Percentiles rank a stretch among this genome's conserved stretches.
Conservation (phyloP, 352 stramenopile genomes). For the Pythium volutum region DNA sequence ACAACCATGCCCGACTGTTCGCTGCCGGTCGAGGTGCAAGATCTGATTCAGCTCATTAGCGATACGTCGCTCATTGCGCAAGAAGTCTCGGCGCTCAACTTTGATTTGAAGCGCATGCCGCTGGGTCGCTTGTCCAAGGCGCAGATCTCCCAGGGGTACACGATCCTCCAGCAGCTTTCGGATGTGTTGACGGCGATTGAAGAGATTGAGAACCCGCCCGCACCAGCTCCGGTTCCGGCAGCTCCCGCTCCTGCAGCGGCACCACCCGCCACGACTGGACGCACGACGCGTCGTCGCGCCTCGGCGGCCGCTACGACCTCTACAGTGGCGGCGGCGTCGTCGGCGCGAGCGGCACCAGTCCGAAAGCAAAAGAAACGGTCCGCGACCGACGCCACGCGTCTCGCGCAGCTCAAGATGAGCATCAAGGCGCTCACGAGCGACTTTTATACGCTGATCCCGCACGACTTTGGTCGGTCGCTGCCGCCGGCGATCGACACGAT, state of each 20-base stretch:
- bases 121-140: constrained; percentile 44
- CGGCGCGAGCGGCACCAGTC: background rate
- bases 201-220: constrained; percentile 28
- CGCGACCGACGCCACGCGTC: constrained; percentile 14
- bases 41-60: constrained; percentile 31
- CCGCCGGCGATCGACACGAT: constrained; percentile 48
- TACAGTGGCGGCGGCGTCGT: constrained; percentile 1
- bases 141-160: constrained; percentile 64
- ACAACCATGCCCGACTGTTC: background rate
- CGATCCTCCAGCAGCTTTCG: constrained; percentile 50
- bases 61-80: constrained; percentile 28
- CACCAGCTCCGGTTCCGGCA: background rate
- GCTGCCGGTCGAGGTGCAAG: constrained; percentile 18
- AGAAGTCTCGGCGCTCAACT: constrained; percentile 32
- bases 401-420: constrained; percentile 22
- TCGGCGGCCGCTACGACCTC: background rate
- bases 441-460: constrained; percentile 72
- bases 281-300: background rate
- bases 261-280: background rate
- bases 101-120: constrained; percentile 35
- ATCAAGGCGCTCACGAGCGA: constrained; percentile 57
- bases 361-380: constrained; percentile 8
- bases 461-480: constrained; percentile 54
- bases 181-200: constrained; percentile 38
- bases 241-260: constrained; percentile 7